Conservation (phyloP, 1,284 basidiomycete genomes). For the Cryptococcus sp. region DNA sequence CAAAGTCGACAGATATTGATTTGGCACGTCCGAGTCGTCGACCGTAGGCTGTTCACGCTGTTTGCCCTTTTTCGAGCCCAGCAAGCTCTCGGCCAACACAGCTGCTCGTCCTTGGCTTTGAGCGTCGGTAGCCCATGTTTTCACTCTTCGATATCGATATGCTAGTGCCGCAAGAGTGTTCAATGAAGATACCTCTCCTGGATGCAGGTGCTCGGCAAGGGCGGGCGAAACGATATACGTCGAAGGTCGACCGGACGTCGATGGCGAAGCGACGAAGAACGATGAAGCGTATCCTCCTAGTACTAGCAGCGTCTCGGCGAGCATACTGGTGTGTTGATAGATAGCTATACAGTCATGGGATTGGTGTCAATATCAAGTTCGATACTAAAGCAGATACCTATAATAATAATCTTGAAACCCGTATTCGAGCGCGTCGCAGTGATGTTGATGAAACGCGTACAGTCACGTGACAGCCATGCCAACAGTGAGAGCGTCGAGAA, state of each 20-base stretch:
- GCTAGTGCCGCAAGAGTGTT: slow-evolving; percentile 72
- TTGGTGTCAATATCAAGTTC: no score
- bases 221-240: slow-evolving; percentile 60
- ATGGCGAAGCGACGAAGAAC: slow-evolving; percentile 62
- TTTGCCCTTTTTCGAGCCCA: slow-evolving; percentile 16
- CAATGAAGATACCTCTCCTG: slow-evolving; percentile 78
- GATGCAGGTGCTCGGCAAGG: slow-evolving; percentile 72
- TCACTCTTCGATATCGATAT: slow-evolving; percentile 68
- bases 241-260: slow-evolving; percentile 51
- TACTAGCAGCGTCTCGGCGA: slow-evolving; percentile 78
- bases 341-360: no score
- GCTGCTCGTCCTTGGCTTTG: slow-evolving; percentile 51
- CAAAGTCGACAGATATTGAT: slow-evolving; percentile 71
- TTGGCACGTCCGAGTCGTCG: slow-evolving; percentile 13
- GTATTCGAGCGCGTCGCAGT: no score
- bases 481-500: no score
- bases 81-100: slow-evolving; percentile 21
- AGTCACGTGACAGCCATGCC: no score
- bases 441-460: no score
- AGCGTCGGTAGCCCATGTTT: slow-evolving; percentile 44
- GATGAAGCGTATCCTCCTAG: slow-evolving; percentile 81
- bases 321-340: slow-evolving; percentile 57
- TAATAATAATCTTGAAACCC: no score
- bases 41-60: slow-evolving; percentile 9
- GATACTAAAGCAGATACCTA: no score